Percentiles rank a stretch among this genome's conserved stretches.
phyloP scores from a whole-genome alignment of 257 asterid genomes.

The Solanum gandarillasii region DNA sequence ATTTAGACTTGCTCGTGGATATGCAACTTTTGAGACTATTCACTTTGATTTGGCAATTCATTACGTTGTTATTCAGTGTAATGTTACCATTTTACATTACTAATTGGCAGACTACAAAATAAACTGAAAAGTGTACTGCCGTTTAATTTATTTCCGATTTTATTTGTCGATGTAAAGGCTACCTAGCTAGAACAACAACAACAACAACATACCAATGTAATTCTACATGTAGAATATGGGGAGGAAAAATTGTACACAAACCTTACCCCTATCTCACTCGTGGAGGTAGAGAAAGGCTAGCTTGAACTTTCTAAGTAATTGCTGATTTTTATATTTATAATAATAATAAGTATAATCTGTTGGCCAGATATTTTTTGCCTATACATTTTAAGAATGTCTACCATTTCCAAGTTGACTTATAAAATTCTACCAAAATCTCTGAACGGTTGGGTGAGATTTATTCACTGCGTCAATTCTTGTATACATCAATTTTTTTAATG shows the following conservation, averaged over 20 bases:
- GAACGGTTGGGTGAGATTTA: not conserved
- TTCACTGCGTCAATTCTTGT: not conserved
- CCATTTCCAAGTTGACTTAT: not conserved
- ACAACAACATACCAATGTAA: not conserved
- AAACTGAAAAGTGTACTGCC: not conserved
- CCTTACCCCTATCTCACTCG: not conserved
- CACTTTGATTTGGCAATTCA: conserved; percentile 13
- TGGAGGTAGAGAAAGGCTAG: not conserved
- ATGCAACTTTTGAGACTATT: conserved; percentile 39
- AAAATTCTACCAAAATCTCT: not conserved
- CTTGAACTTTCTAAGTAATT: not conserved
- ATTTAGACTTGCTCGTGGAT: conserved; percentile 48
- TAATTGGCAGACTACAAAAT: not conserved
- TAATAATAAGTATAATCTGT: not conserved
- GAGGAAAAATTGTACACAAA: not conserved
- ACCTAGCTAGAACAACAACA: not conserved
- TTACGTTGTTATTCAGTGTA: conserved; percentile 28
- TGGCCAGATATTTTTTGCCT: not conserved
- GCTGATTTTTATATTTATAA: not conserved
- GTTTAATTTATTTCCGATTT: not conserved
- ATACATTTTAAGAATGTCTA: not conserved
- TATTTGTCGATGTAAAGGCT: not conserved
- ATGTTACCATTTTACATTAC: conserved; percentile 26
- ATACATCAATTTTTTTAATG: not conserved
- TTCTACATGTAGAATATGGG: too few species aligned